A percentile compares a stretch with the other conserved stretches of the same genome.
phyloP scores from a whole-genome alignment of 345 rosid genomes.

The Geranium brycei region DNA sequence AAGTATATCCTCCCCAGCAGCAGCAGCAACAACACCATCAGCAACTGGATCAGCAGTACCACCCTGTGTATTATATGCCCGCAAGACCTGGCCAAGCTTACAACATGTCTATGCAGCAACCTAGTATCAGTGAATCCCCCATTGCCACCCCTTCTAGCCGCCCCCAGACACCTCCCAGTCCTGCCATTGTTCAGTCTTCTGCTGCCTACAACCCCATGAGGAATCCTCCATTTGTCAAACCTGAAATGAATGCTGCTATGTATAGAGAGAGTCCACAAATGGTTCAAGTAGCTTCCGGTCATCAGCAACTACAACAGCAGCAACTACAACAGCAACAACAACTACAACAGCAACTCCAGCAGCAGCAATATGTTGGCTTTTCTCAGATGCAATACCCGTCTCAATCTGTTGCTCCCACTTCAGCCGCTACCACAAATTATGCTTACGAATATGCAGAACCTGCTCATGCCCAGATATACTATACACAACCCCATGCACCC shows the following conservation, averaged over 20 bases:
- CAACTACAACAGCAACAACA: constrained; percentile 60
- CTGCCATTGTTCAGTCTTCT: constrained; percentile 40
- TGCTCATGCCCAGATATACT: constrained; percentile 59
- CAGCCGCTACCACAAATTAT: constrained; percentile 39
- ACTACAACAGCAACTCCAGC: constrained; percentile 63
- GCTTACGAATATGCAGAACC: constrained; percentile 56
- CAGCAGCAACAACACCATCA: constrained; percentile 52
- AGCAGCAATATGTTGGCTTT: constrained; percentile 68
- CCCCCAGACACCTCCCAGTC: constrained; percentile 43
- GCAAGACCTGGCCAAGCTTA: constrained; percentile 51
- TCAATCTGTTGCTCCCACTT: constrained; percentile 46
- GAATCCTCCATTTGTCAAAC: constrained; percentile 42
- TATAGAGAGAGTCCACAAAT: constrained; percentile 61
- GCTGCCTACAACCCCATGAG: constrained; percentile 42
- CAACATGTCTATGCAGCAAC: constrained; percentile 49
- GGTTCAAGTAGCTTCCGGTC: constrained; percentile 54
- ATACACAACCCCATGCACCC: constrained; percentile 61
- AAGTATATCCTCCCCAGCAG: constrained; percentile 68
- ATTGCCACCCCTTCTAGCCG: constrained; percentile 32
- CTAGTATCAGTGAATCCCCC: constrained; percentile 40
- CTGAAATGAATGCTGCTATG: constrained; percentile 56
- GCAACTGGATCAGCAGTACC: constrained; percentile 79
- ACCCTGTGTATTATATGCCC: constrained; percentile 60
- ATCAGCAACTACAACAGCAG: constrained; percentile 33
- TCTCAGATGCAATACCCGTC: constrained; percentile 76